Evolutionary conservation across 805 yeast genomes (phyloP).

Genomic region (Starmerella khaoyaiensis): DNA sequence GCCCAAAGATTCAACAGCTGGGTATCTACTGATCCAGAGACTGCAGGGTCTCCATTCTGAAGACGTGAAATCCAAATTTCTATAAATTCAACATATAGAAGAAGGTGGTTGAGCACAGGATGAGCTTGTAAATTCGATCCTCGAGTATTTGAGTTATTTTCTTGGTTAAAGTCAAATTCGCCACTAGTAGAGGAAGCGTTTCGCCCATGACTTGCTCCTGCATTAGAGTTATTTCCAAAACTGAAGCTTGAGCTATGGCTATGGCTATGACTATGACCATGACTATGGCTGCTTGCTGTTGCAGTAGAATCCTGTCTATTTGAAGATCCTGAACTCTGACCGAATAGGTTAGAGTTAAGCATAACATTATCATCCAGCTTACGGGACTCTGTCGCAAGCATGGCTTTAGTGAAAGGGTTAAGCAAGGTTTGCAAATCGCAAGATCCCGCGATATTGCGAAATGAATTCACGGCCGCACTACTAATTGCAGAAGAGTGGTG

Average conservation of each 20-base stretch:
- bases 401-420: slow-evolving; percentile 15
- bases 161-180: slow-evolving; percentile 6
- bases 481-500: slow-evolving; percentile 3
- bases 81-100: slow-evolving; percentile 64
- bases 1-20: slow-evolving; percentile 43
- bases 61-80: slow-evolving; percentile 54
- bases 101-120: slow-evolving; percentile 25
- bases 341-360: no score
- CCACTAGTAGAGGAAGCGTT: slow-evolving; percentile 5
- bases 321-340: no score
- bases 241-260: slow-evolving; percentile 12
- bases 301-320: no score
- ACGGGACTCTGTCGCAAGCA: slow-evolving; percentile 13
- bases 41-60: slow-evolving; percentile 17
- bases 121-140: neutral
- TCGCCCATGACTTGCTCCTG: slow-evolving; percentile 7
- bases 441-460: slow-evolving; percentile 8
- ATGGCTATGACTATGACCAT: no score
- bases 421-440: slow-evolving; percentile 11
- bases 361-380: slow-evolving; percentile 5
- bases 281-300: no score
- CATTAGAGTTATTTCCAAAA: slow-evolving; percentile 1
- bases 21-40: slow-evolving; percentile 9
- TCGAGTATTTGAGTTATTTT: neutral
- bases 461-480: slow-evolving; percentile 11